Base-by-base conservation (phyloP, 148 eudicot species). In the Dysphania ambrosioides region DNA sequence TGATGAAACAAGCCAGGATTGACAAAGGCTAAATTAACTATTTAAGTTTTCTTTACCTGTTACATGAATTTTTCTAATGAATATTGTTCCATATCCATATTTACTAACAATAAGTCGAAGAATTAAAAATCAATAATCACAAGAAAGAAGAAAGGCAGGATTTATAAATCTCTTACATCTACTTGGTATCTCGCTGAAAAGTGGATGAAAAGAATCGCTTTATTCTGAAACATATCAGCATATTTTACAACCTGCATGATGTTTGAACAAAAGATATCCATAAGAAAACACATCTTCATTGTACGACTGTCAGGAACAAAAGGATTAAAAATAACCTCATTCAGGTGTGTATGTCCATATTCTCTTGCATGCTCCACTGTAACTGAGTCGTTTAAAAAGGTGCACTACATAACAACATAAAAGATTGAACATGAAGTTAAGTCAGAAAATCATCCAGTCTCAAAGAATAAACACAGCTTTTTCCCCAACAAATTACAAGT, bases 171-270 rank as follows among this genome's bases (percentile, higher is more conserved):
- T 72, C 91, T 91, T 86, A 91, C 98, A 71, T 88, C 82, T 27
- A 86, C 82, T 59, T 88, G 80, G 71, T 94, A 91, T 15, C 97
- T 85, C 66, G 97, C 98, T 58, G 98, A 94, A 82, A 91, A 94
- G 84, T 94, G 98, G 81, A 91, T 91, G 49, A 94, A 83, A 79
- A 94, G 93, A 83, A 94, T 94, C 49, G 97, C 97, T 84, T 86
- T 91, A 82, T 94, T 94, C 86, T 90, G 79, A 77, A 91, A 86
- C 82, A 71, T 81, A 29, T 87, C 87, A 32, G 88, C 91, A 75
- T 87, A 70, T 64, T 67, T 76, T 42, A 91, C 79, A 44, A 94
- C 84, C 98, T 94, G 16, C 51, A 65, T 73, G 58, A 60, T 62
- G 40, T 15, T 41, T 38, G n/a, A 64, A 64, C 26, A 26, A 67